Conservation (phyloP, 192 early-diverging fungal species). For the Kappamyces sp. region DNA sequence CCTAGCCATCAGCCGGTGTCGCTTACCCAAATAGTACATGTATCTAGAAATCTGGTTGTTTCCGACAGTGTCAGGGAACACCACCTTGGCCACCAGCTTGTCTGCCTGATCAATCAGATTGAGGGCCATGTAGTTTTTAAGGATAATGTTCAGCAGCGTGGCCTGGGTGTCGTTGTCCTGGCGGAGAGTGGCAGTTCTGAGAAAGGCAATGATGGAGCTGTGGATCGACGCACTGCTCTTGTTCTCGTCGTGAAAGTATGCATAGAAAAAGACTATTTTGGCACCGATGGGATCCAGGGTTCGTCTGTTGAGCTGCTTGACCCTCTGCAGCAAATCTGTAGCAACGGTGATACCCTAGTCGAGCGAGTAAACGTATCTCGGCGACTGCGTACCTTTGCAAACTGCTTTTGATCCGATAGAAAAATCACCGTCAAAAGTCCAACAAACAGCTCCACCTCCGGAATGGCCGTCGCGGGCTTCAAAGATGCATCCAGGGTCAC, state of each 20-base stretch:
- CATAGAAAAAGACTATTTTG: slow-evolving; percentile 89
- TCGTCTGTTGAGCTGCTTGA: slow-evolving; percentile 72
- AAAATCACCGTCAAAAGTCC: background rate
- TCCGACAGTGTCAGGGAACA: slow-evolving; percentile 81
- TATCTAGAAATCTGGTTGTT: slow-evolving; percentile 94
- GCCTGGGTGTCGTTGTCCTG: slow-evolving; percentile 87
- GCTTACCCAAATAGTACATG: slow-evolving; percentile 83
- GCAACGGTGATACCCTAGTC: slow-evolving; percentile 64
- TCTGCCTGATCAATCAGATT: slow-evolving; percentile 98
- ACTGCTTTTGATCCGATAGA: slow-evolving; percentile 41
- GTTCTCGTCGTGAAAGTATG: slow-evolving; percentile 80
- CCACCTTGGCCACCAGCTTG: slow-evolving; percentile 85
- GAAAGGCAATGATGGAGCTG: slow-evolving; percentile 71
- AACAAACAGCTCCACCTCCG: slow-evolving; percentile 14
- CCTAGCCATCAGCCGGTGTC: slow-evolving; percentile 21
- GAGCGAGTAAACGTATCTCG: background rate
- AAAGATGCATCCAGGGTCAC: slow-evolving; percentile 7
- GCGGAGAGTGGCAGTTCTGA: slow-evolving; percentile 86
- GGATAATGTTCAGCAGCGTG: slow-evolving; percentile 81
- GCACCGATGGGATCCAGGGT: slow-evolving; percentile 87
- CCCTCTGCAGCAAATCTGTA: slow-evolving; percentile 53
- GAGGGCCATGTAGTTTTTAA: slow-evolving; percentile 89
- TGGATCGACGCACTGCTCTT: slow-evolving; percentile 68
- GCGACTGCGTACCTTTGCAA: slow-evolving; percentile 48
- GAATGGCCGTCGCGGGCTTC: background rate